These are phyloP conservation scores for Tetracentron sinense DNA, from an alignment of 164 flowering plant genomes.

Conservation along the genomic window DNA sequence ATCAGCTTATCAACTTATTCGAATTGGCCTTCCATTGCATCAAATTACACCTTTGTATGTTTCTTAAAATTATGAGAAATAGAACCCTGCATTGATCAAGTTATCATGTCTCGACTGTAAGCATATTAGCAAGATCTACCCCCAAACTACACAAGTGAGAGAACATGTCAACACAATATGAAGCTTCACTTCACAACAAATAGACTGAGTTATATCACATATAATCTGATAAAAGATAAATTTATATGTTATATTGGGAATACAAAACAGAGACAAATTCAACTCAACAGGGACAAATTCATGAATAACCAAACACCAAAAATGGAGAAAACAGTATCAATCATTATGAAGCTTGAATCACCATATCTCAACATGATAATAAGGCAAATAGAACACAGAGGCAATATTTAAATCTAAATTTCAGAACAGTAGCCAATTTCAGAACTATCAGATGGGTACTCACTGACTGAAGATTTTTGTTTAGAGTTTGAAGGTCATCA, in stretches of 20 bases:
- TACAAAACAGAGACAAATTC: too few species aligned
- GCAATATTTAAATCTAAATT: neutral
- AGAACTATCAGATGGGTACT: conserved; percentile 25
- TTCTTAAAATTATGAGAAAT: neutral
- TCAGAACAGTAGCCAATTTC: neutral
- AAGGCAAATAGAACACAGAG: neutral
- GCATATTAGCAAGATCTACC: neutral
- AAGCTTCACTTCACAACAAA: neutral
- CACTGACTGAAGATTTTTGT: conserved; percentile 72
- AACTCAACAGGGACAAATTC: neutral
- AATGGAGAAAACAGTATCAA: neutral
- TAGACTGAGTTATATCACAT: neutral
- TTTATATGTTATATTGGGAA: neutral
- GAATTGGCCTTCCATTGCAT: neutral
- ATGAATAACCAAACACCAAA: neutral
- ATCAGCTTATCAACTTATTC: neutral
- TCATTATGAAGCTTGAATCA: neutral
- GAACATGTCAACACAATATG: too few species aligned
- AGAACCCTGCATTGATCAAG: neutral
- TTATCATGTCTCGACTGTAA: too few species aligned
- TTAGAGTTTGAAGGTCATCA: conserved; percentile 67
- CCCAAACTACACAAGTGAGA: neutral
- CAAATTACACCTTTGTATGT: neutral
- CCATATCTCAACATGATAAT: neutral
- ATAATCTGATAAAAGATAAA: neutral